Base-by-base conservation (phyloP, 257 asterid species). In the Solanum acaule region DNA sequence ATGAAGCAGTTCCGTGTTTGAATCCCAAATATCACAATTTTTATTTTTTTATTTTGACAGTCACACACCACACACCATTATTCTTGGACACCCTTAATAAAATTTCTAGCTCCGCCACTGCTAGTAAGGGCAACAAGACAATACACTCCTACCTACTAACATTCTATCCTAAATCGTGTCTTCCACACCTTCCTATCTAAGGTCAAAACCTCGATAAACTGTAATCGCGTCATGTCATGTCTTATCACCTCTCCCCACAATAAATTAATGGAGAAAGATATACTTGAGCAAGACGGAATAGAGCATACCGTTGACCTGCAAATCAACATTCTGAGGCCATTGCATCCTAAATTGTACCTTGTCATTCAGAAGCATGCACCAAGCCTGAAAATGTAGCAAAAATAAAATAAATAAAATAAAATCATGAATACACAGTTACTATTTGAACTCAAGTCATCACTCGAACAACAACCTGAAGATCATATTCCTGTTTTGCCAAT, bases 331-430 rank as follows among this genome's bases (percentile, higher is more conserved):
- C 52, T 93, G 98, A 84, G 97, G 98, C 98, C 98, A 97, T 90
- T 95, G 98, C 98, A 96, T 95, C 94, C 98, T 93, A 90, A 95
- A 95, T 23, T 92, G 90, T 89, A 95, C 98, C 94, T 95, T 94
- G 94, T 95, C 99, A 88, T 93, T 96, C 63, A 95, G 93, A 91
- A 96, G 98, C 96, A 95, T 94, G 93, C 96, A 94, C 98, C 96
- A 94, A 18, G 96, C 98, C 98, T 97, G 89, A 86, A 88, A 86
- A 89, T 92, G 35, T 40, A 7, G 29, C 25, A 65, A 86, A 42
- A 11, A 65, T 10, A 61, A 61, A 61, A 61, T 31, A 42, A 11
- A 65, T 10, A 61, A 61, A 61, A 61, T 31, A 2, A 49, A 49
- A 49, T 49, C 61, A 34, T 70, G 8, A 86, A 46, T 61, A 86